phyloP scores from a whole-genome alignment of 176 grass and related monocot genomes.

The Puccinellia tenuiflora region DNA sequence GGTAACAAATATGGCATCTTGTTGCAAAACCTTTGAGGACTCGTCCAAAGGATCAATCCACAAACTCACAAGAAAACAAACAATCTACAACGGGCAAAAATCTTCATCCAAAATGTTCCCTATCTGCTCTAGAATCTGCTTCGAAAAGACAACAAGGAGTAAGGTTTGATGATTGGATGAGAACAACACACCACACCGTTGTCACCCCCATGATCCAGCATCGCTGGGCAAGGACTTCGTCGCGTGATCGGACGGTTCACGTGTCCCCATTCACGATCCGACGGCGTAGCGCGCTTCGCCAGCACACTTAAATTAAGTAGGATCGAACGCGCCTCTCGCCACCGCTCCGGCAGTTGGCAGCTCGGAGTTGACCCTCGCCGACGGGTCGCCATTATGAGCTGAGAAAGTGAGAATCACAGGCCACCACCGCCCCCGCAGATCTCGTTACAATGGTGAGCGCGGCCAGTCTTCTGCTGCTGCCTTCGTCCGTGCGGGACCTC shows the following conservation, averaged over 20 bases:
- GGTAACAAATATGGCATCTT: neutral
- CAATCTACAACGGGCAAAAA: neutral
- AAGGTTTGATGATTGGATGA: neutral
- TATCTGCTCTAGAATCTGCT: neutral
- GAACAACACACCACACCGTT: neutral
- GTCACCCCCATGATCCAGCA: neutral
- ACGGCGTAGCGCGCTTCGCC: neutral
- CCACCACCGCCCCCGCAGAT: constrained; percentile 3
- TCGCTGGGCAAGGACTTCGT: neutral
- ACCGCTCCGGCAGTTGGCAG: constrained; percentile 21
- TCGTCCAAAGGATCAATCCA: neutral
- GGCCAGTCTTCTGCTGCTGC: constrained; percentile 58
- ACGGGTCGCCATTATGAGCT: constrained; percentile 8
- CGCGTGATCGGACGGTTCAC: neutral
- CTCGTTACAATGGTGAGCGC: constrained; percentile 45
- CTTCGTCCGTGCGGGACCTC: constrained; percentile 54
- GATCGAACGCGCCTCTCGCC: neutral
- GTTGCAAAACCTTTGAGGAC: neutral
- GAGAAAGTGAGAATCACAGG: neutral
- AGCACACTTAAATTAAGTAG: neutral
- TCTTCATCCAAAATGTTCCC: neutral
- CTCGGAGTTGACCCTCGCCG: constrained; percentile 3
- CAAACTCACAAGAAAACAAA: constrained; percentile 1
- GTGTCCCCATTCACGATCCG: neutral
- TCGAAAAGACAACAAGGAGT: neutral